These are phyloP conservation scores for Scheffersomyces ergatensis DNA, from an alignment of 805 yeast species.

Conservation along the genomic window DNA sequence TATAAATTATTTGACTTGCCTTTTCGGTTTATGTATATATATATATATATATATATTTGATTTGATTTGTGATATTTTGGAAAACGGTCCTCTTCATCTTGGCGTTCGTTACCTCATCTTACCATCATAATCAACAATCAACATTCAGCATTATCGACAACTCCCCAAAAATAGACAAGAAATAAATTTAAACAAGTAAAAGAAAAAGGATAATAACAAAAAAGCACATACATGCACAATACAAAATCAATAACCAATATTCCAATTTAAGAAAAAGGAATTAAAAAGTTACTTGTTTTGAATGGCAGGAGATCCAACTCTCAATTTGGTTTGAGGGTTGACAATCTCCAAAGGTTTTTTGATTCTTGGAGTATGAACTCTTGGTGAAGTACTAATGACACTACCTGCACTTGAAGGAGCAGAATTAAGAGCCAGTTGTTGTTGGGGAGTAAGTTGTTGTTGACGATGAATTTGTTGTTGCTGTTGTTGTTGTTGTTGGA, in stretches of 20 bases:
- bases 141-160: too few species aligned
- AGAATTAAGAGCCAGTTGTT: slow-evolving; percentile 5
- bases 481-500: slow-evolving; percentile 12
- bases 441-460: slow-evolving; percentile 14
- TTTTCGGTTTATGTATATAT: neutral
- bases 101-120: too few species aligned
- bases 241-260: too few species aligned
- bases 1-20: neutral
- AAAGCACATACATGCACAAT: too few species aligned
- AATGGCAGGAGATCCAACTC: slow-evolving; percentile 50
- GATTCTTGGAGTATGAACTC: slow-evolving; percentile 54
- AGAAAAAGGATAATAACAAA: too few species aligned
- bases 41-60: neutral
- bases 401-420: slow-evolving; percentile 6
- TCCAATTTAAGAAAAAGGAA: too few species aligned
- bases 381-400: slow-evolving; percentile 30
- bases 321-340: slow-evolving; percentile 59
- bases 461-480: slow-evolving; percentile 16
- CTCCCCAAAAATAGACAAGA: too few species aligned
- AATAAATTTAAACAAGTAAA: too few species aligned
- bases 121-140: too few species aligned
- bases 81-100: too few species aligned
- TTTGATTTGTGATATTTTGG: too few species aligned
- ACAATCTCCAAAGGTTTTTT: slow-evolving; percentile 61
- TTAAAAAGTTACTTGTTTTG: slow-evolving; percentile 8